Evolutionary conservation across 208 protist genomes (phyloP), one percentile per base, ranked within the genome.

Genomic region (Leishmania lainsoni): DNA sequence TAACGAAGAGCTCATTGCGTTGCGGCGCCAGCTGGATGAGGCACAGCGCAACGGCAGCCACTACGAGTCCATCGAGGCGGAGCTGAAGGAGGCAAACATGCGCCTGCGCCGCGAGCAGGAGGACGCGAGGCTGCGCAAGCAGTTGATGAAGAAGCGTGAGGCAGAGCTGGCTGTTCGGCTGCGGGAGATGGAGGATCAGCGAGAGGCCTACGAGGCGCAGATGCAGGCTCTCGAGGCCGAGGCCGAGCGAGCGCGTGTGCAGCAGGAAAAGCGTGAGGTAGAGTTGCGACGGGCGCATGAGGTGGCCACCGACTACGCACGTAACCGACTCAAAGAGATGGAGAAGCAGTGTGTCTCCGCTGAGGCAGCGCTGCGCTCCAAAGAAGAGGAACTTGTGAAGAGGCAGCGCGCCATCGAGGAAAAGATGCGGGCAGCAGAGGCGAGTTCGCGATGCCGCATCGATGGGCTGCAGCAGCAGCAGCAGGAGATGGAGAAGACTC

Each of bases 161-260:
- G 83, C 85, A 5, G 83, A 91, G 78, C 80, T 95, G 56, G 87
- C 80, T 49, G 75, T 68, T 49, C 86, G 82, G 12, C 83, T 92
- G 82, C 90, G 81, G 12, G 84, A 88, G 54, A 79, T 92, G 83
- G 92, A 95, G 75, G 88, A 88, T 52, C 81, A 95, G 86, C 86
- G 87, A n/a, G 70, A 85, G 56, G 51, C 79, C 26, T 96, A 94
- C 81, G 86, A 95, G 74, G 80, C 69, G 22, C 91, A 91, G 77
- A 91, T 97, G 90, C 79, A 83, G 49, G 82, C 83, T 8, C 84
- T 97, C n/a, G 91, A 94, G 83, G 86, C 49, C 12, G 86, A 95
- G 79, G 80, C 88, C 5, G 90, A 95, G 61, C 78, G 83, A 29
- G 81, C 87, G 8, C 83, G 83, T 35, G 39, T 56, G 35, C 84